Evolutionary conservation across 805 yeast species (phyloP).

Genomic region (Lachancea dasiensis): DNA sequence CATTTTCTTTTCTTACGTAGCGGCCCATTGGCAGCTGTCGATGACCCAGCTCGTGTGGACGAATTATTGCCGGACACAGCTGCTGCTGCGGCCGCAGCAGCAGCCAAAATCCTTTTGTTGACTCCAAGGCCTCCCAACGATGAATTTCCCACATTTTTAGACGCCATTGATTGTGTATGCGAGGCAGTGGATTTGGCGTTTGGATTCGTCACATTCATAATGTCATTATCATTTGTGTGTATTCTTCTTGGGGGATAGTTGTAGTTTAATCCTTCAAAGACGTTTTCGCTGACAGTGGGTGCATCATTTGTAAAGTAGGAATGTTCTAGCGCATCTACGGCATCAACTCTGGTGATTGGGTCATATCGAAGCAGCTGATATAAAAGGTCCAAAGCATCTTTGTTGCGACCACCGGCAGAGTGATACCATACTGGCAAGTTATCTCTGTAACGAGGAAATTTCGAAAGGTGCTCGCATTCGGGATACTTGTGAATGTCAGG

Average conservation of each 20-base stretch:
- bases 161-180: constrained; percentile 19
- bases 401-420: constrained; percentile 69
- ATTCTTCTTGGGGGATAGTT: constrained; percentile 84
- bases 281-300: constrained; percentile 64
- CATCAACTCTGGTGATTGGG: constrained; percentile 74
- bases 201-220: constrained; percentile 33
- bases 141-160: constrained; percentile 15
- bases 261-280: constrained; percentile 67
- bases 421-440: constrained; percentile 83
- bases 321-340: constrained; percentile 68
- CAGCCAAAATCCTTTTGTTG: constrained; percentile 32
- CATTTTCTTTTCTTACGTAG: constrained; percentile 26
- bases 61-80: constrained; percentile 29
- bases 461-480: constrained; percentile 62
- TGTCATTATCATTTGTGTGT: constrained; percentile 81
- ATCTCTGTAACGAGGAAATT: constrained; percentile 47
- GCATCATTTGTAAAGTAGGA: constrained; percentile 62
- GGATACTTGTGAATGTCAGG: constrained; percentile 75
- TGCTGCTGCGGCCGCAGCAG: constrained; percentile 36
- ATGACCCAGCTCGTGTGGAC: constrained; percentile 11
- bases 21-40: constrained; percentile 18
- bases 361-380: constrained; percentile 69
- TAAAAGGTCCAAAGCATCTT: constrained; percentile 60
- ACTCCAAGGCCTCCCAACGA: constrained; percentile 33
- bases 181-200: constrained; percentile 17